These are phyloP conservation scores for Alternaria triticimaculans DNA, from an alignment of 2,329 filamentous ascomycete species.

Conservation along the genomic window DNA sequence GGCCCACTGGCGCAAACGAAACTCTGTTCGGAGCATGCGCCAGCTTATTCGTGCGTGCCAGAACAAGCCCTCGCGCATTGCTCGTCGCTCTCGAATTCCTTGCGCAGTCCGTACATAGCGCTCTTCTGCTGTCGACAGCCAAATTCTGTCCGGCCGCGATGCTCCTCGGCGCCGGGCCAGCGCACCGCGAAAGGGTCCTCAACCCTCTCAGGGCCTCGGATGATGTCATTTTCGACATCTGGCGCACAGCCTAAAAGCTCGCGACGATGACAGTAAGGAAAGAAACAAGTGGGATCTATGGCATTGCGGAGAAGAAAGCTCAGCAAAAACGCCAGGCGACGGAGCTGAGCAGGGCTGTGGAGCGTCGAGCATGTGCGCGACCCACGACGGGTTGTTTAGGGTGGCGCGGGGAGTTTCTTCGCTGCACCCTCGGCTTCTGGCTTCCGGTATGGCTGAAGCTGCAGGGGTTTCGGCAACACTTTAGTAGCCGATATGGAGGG, in stretches of 20 bases:
- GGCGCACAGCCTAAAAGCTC: slow-evolving; percentile 4
- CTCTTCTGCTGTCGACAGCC: slow-evolving; percentile 14
- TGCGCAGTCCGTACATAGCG: slow-evolving; percentile 39
- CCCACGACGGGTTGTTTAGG: slow-evolving; percentile 20
- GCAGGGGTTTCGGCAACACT: slow-evolving; percentile 6
- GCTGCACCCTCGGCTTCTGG: slow-evolving; percentile 27
- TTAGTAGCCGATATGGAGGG: slow-evolving; percentile 5
- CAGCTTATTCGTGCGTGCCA: slow-evolving; percentile 6
- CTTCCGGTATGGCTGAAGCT: slow-evolving; percentile 5
- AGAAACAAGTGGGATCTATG: slow-evolving; percentile 1
- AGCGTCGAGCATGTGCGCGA: slow-evolving; percentile 20
- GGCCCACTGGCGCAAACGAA: slow-evolving; percentile 13
- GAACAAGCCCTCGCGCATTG: slow-evolving; percentile 6
- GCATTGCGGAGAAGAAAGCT: slow-evolving; percentile 15
- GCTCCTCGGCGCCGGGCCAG: slow-evolving; percentile 24
- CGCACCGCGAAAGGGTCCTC: slow-evolving; percentile 35
- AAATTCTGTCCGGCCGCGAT: slow-evolving; percentile 4
- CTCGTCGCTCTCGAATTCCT: slow-evolving; percentile 18
- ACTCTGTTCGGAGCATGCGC: slow-evolving; percentile 5
- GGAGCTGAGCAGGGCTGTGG: slow-evolving; percentile 1
- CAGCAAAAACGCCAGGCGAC: slow-evolving; percentile 3
- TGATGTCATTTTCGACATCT: slow-evolving; percentile 42
- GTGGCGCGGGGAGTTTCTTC: slow-evolving; percentile 27
- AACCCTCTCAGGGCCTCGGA: slow-evolving; percentile 38
- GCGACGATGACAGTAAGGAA: neutral